Evolutionary conservation across 2,329 filamentous ascomycete species (phyloP).

Genomic region (Arthrinium puccinioides): DNA sequence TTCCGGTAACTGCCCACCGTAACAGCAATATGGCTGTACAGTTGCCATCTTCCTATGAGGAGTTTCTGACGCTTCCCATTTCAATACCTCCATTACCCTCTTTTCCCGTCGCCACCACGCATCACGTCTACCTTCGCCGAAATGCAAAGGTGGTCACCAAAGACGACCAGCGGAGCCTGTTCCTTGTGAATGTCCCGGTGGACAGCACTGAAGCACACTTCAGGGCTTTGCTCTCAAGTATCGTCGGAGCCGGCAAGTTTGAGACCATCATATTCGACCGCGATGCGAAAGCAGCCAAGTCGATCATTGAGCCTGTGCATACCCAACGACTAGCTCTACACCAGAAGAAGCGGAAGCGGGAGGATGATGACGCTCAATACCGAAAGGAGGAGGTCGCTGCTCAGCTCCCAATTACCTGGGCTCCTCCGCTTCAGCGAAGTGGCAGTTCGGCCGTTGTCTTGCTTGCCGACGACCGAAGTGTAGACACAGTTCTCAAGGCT

Average conservation of each 20-base stretch:
- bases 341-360: constrained; percentile 45
- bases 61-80: constrained; percentile 65
- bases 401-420: constrained; percentile 66
- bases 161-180: constrained; percentile 72
- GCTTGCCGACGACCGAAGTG: constrained; percentile 76
- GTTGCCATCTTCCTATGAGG: constrained; percentile 38
- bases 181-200: constrained; percentile 81
- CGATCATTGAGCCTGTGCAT: constrained; percentile 36
- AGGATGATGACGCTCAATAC: constrained; percentile 28
- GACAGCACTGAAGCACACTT: constrained; percentile 76
- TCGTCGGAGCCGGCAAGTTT: constrained; percentile 72
- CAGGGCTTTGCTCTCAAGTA: constrained; percentile 63
- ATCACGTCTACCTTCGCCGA: constrained; percentile 81
- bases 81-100: constrained; percentile 56
- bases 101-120: constrained; percentile 55
- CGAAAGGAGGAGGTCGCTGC: constrained; percentile 50
- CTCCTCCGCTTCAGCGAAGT: constrained; percentile 60
- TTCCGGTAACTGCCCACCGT: constrained; percentile 1
- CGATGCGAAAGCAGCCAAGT: constrained; percentile 34
- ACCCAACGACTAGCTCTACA: constrained; percentile 29
- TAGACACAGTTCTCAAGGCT: constrained; percentile 71
- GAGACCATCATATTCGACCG: constrained; percentile 71
- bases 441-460: constrained; percentile 75
- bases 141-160: constrained; percentile 70
- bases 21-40: constrained; percentile 22